Conservation (phyloP, 2,329 filamentous ascomycete species). For the Teratosphaeria viscida region DNA sequence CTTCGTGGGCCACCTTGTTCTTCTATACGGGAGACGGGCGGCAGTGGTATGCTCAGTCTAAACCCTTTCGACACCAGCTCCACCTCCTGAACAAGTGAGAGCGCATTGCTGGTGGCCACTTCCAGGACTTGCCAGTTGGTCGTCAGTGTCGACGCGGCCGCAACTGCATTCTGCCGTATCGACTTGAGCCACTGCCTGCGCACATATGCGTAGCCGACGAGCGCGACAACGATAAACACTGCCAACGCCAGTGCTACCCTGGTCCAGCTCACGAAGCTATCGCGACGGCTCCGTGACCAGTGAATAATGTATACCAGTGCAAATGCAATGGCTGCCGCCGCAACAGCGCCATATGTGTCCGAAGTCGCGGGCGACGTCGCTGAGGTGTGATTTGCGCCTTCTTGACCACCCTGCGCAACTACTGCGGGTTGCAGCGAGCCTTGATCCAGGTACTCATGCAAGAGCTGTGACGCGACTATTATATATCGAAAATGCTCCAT, state of each 20-base stretch:
- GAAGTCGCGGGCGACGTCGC: conserved; percentile 31
- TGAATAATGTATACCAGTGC: conserved; percentile 56
- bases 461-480: conserved; percentile 80
- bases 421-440: conserved; percentile 27
- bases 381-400: conserved; percentile 12
- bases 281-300: conserved; percentile 51
- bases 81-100: conserved; percentile 86
- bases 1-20: conserved; percentile 60
- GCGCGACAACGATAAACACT: conserved; percentile 43
- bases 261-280: conserved; percentile 46
- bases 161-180: conserved; percentile 62
- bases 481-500: conserved; percentile 89
- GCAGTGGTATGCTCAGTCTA: conserved; percentile 76
- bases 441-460: conserved; percentile 53
- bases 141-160: conserved; percentile 58
- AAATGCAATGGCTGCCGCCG: conserved; percentile 54
- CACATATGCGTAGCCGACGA: conserved; percentile 59
- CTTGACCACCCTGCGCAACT: conserved; percentile 6
- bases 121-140: conserved; percentile 72
- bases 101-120: conserved; percentile 60
- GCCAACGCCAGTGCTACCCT: conserved; percentile 37
- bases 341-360: conserved; percentile 50
- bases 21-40: conserved; percentile 85
- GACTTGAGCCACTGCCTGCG: conserved; percentile 74
- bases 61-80: conserved; percentile 88